A percentile compares a stretch with the other conserved stretches of the same genome.
Conservation (phyloP, 2,329 filamentous ascomycete genomes). For the Aspergillus glaucus region DNA sequence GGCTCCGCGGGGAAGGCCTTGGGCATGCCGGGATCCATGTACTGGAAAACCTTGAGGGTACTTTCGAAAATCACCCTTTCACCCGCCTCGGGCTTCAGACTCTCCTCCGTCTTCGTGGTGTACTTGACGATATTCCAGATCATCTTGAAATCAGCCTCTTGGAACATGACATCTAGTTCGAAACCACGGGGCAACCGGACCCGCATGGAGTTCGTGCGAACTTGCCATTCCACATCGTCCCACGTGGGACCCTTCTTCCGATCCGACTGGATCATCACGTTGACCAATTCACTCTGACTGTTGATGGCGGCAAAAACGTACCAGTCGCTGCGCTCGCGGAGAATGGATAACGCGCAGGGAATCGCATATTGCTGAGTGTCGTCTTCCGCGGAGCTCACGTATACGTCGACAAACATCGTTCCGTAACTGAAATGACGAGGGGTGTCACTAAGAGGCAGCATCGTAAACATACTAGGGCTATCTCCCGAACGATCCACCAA, state of each 20-base stretch:
- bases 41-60: conserved; percentile 68
- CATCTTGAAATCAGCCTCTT: conserved; percentile 69
- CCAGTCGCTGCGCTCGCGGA: conserved; percentile 63
- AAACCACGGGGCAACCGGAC: conserved; percentile 71
- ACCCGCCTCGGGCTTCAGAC: conserved; percentile 60
- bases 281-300: conserved; percentile 72
- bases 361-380: conserved; percentile 63
- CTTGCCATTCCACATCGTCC: conserved; percentile 76
- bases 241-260: conserved; percentile 65
- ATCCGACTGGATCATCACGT: conserved; percentile 64
- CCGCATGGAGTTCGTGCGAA: conserved; percentile 59
- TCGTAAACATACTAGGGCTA: conserved; percentile 53
- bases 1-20: conserved; percentile 70
- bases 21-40: conserved; percentile 68
- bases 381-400: conserved; percentile 63
- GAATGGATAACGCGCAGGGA: conserved; percentile 68
- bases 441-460: conserved; percentile 72
- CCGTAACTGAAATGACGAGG: conserved; percentile 70
- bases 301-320: conserved; percentile 67
- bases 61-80: conserved; percentile 66
- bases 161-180: conserved; percentile 62
- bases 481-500: conserved; percentile 43
- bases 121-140: conserved; percentile 83
- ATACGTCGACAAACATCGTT: conserved; percentile 67
- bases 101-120: conserved; percentile 66